Conservation (phyloP, 371 early-diverging fungal species). For the Mortierella sp. region DNA sequence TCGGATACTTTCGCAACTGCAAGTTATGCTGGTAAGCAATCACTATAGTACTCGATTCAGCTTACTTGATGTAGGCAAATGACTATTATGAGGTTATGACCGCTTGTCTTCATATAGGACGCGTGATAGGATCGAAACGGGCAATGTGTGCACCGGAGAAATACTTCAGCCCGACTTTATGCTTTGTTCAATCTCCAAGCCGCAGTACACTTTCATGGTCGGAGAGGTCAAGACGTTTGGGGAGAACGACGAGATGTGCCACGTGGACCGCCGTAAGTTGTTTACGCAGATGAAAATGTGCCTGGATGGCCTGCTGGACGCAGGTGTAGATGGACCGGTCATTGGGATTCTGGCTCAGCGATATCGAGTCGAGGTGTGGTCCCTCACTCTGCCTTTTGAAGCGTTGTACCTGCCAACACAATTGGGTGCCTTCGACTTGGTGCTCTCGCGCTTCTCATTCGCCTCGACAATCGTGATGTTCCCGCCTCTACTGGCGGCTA, state of each 20-base stretch:
- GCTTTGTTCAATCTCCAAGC: neutral
- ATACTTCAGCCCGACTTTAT: neutral
- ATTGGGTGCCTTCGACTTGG: slow-evolving; percentile 7
- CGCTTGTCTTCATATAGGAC: neutral
- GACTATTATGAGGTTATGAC: neutral
- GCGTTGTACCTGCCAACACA: slow-evolving; percentile 8
- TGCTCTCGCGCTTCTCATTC: slow-evolving; percentile 7
- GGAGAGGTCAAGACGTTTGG: slow-evolving; percentile 9
- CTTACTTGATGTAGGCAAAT: too few relatives aligned
- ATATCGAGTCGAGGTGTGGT: slow-evolving; percentile 14
- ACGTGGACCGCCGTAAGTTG: slow-evolving; percentile 3
- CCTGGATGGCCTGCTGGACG: slow-evolving; percentile 2
- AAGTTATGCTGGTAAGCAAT: too few relatives aligned
- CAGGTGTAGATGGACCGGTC: slow-evolving; percentile 13
- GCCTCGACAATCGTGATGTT: neutral
- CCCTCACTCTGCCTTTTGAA: slow-evolving; percentile 3
- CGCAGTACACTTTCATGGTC: neutral
- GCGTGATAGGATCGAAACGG: neutral
- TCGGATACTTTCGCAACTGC: too few relatives aligned
- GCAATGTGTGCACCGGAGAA: slow-evolving; percentile 2
- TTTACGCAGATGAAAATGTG: slow-evolving; percentile 9
- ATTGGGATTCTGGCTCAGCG: slow-evolving; percentile 6
- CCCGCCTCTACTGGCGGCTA: slow-evolving; percentile 8
- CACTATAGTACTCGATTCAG: too few relatives aligned
- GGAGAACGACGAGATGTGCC: neutral